Conservation (phyloP, 2,329 filamentous ascomycete genomes). For the Aspergillus thermomutatus region DNA sequence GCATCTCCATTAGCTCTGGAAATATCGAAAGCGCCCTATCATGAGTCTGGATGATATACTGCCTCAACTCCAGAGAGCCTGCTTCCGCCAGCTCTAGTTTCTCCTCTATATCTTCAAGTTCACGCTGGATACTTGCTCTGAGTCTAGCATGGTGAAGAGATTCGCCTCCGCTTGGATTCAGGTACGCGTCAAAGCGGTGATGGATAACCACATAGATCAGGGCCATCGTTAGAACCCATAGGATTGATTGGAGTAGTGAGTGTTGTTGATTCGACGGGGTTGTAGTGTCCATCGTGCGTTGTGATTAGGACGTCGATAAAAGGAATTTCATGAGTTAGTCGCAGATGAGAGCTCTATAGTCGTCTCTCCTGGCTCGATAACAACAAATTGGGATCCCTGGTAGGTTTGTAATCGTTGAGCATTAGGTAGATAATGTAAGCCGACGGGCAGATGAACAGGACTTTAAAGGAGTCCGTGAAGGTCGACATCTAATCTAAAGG, state of each 20-base stretch:
- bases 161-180: background rate
- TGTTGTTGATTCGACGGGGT: background rate
- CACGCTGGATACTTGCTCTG: too few species aligned
- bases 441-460: slow-evolving; percentile 86
- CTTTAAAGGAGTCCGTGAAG: slow-evolving; percentile 83
- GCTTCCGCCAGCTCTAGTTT: too few species aligned
- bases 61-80: too few species aligned
- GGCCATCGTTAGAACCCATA: background rate
- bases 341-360: background rate
- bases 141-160: too few species aligned
- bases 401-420: slow-evolving; percentile 95
- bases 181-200: background rate
- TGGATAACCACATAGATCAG: background rate
- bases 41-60: background rate
- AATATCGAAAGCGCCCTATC: background rate
- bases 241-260: background rate
- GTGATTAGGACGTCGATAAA: too few species aligned
- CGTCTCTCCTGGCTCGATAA: background rate
- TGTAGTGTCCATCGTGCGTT: background rate
- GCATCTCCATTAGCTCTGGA: background rate
- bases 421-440: slow-evolving; percentile 97
- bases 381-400: slow-evolving; percentile 67
- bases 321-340: too few species aligned
- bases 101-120: too few species aligned
- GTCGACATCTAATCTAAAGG: slow-evolving; percentile 40